Evolutionary conservation across 331 rosid genomes (phyloP), one percentile per base, ranked within the genome.

Genomic region (Malus hybrid): DNA sequence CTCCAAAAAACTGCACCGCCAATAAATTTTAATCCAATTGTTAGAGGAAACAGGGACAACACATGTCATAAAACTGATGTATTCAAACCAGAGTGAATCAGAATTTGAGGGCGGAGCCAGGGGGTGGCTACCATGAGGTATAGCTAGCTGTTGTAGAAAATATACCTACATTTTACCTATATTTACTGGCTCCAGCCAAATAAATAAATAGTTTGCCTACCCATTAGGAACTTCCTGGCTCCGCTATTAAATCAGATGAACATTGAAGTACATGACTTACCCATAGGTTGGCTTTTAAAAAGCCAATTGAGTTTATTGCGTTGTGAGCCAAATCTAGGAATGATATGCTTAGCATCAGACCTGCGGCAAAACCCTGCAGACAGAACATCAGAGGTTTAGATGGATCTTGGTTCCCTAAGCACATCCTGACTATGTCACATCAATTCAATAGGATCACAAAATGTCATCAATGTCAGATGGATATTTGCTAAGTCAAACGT

Each of bases 261-360:
- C 44, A 60, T 29, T 22, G 73, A 58, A 82, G 73, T 22, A 42
- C 34, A 63, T 28, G 68, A 58, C 86, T 74, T 77, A 95, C 99
- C 99, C 99, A 95, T 75, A 92, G 88, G 74, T 95, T 92, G 62
- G 87, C 99, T 84, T 88, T 95, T 73, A 95, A 82, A 89, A 95
- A 95, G 52, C 99, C 99, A 53, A 95, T 86, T 8, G 99, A 89
- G 80, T 95, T 95, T 53, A 92, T 75, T 76, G 99, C 97, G 75
- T 95, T 95, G 77, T 92, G 99, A 87, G 98, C 99, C 74, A 95
- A 86, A 84, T 95, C 99, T 42, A 95, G 88, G 89, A 95, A 95
- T 30, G 99, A 94, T 73, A 92, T 94, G 84, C 99, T 94, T 50
- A 94, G 84, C 99, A 94, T 94, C 78, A 94, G 84, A 78, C 99